Evolutionary conservation across 352 stramenopile species (phyloP).

Genomic region (Halophytophthora batemanensis): DNA sequence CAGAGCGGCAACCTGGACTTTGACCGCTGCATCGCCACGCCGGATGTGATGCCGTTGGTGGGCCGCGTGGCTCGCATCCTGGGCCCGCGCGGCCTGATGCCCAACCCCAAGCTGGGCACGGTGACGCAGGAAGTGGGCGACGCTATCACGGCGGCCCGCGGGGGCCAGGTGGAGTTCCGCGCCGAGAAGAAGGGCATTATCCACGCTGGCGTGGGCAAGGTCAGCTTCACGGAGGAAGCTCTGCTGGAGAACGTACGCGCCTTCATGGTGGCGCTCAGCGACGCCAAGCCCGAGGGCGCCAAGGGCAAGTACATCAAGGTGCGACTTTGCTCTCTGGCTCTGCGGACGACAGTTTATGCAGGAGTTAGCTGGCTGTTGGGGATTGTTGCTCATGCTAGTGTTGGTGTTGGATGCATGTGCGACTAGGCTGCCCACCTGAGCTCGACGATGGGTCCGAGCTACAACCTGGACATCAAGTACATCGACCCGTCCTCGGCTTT

Average conservation of each 20-base stretch:
- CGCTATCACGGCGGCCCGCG: slow-evolving; percentile 77
- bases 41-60: slow-evolving; percentile 93
- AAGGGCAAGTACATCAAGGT: slow-evolving; percentile 94
- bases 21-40: slow-evolving; percentile 90
- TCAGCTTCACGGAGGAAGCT: slow-evolving; percentile 86
- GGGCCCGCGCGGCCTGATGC: slow-evolving; percentile 96
- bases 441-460: slow-evolving; percentile 81
- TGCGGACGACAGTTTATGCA: background rate
- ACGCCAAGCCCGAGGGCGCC: slow-evolving; percentile 90
- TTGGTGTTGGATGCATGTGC: no score
- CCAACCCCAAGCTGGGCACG: slow-evolving; percentile 97
- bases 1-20: slow-evolving; percentile 90
- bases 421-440: slow-evolving; percentile 82
- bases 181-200: slow-evolving; percentile 90
- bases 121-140: slow-evolving; percentile 90
- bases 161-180: slow-evolving; percentile 86
- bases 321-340: background rate
- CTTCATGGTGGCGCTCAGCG: slow-evolving; percentile 90
- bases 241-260: slow-evolving; percentile 91
- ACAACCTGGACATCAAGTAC: slow-evolving; percentile 81
- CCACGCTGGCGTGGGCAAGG: slow-evolving; percentile 86
- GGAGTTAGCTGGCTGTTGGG: slow-evolving; percentile 7
- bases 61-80: slow-evolving; percentile 92
- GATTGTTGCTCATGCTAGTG: no score
- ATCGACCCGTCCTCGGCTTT: slow-evolving; percentile 77